phyloP scores from a whole-genome alignment of 2,329 filamentous ascomycete genomes.

The Aureobasidium zeae region DNA sequence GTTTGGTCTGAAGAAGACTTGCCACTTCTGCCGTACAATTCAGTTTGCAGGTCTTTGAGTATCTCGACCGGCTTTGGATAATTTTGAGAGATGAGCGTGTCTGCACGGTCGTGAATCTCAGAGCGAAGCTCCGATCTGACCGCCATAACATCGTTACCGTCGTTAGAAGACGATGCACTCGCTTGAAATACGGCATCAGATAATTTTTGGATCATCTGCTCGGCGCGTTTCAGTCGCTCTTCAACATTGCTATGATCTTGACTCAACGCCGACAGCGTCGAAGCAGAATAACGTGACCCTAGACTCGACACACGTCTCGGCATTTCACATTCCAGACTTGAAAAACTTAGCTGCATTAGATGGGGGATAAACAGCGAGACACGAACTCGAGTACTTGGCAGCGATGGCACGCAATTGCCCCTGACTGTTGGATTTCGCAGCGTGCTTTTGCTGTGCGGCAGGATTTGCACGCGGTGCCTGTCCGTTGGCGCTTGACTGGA shows the following conservation, averaged over 20 bases:
- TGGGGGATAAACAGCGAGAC: too few relatives aligned
- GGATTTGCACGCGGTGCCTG: slow-evolving; percentile 5
- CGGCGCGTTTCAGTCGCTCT: not conserved
- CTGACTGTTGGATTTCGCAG: slow-evolving; percentile 1
- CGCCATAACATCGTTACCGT: too few relatives aligned
- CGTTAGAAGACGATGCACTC: too few relatives aligned
- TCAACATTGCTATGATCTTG: not conserved
- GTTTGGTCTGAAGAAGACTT: not conserved
- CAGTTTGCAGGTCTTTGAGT: slow-evolving; percentile 8
- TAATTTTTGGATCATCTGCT: not conserved
- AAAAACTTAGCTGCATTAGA: too few relatives aligned
- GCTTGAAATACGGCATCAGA: slow-evolving; percentile 3
- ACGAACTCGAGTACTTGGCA: slow-evolving; percentile 14
- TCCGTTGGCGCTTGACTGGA: slow-evolving; percentile 6
- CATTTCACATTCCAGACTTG: slow-evolving; percentile 1
- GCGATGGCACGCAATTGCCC: slow-evolving; percentile 1
- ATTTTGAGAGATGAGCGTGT: not conserved
- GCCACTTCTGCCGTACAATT: not conserved
- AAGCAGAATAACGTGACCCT: not conserved
- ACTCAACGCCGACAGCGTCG: not conserved
- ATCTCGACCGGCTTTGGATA: slow-evolving; percentile 14
- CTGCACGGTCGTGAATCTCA: too few relatives aligned
- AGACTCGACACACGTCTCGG: not conserved
- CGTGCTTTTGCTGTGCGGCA: slow-evolving; percentile 13
- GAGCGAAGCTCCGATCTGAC: too few relatives aligned